These are phyloP conservation scores for Diplodia seriata DNA, from an alignment of 2,329 filamentous ascomycete genomes.

Conservation along the genomic window DNA sequence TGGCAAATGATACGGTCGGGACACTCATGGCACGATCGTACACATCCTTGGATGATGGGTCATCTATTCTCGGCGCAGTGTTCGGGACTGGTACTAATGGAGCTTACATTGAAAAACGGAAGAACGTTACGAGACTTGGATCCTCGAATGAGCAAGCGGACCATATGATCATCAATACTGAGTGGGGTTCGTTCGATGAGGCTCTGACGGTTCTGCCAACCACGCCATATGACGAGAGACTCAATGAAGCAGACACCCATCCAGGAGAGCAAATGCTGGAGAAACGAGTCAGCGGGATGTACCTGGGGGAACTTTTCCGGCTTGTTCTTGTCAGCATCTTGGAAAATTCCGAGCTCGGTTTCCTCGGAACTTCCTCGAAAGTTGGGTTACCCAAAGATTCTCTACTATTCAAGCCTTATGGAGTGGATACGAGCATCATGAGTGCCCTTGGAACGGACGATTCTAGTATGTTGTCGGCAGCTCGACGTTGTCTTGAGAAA, in stretches of 20 bases:
- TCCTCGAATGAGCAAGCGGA: not conserved
- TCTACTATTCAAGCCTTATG: conserved; percentile 79
- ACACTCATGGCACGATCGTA: conserved; percentile 90
- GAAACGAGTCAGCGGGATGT: conserved; percentile 98
- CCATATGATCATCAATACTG: conserved; percentile 91
- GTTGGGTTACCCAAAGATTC: conserved; percentile 71
- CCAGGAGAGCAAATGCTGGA: conserved; percentile 79
- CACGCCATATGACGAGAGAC: conserved; percentile 67
- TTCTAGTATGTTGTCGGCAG: conserved; percentile 71
- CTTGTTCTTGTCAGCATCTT: conserved; percentile 76
- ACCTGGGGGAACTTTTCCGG: conserved; percentile 90
- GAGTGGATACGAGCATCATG: conserved; percentile 87
- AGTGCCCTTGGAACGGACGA: conserved; percentile 84
- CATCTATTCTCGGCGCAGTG: conserved; percentile 79
- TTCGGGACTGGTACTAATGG: conserved; percentile 95
- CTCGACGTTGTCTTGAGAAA: conserved; percentile 79
- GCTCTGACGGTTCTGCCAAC: conserved; percentile 85
- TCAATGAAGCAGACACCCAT: conserved; percentile 54
- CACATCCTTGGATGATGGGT: conserved; percentile 74
- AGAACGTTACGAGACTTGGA: conserved; percentile 73
- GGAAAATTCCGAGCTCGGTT: conserved; percentile 69
- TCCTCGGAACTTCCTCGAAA: conserved; percentile 71
- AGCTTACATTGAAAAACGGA: conserved; percentile 87
- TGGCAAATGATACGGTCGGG: conserved; percentile 94
- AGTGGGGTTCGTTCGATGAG: conserved; percentile 97